Evolutionary conservation across 352 stramenopile species (phyloP).

Genomic region (Globisporangium irregulare): DNA sequence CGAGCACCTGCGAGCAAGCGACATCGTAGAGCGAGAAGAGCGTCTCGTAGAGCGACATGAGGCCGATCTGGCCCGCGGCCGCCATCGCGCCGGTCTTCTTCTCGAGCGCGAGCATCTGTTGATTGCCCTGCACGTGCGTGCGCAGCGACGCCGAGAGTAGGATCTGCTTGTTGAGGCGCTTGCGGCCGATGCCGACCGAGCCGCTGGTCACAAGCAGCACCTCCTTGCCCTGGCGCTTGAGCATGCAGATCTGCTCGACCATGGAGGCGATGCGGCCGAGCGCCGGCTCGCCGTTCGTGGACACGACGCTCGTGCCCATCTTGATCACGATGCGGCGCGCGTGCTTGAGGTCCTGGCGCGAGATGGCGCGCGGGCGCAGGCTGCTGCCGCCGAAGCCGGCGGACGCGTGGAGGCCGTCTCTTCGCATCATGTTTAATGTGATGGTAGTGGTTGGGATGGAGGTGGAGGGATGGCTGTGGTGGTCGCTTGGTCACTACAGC

Average conservation of each 20-base stretch:
- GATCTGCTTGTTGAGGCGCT: slow-evolving; percentile 93
- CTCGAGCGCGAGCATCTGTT: slow-evolving; percentile 88
- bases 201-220: slow-evolving; percentile 89
- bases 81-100: slow-evolving; percentile 86
- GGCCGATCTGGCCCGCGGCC: slow-evolving; percentile 94
- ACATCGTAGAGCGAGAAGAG: slow-evolving; percentile 96
- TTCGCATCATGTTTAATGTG: slow-evolving; percentile 37
- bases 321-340: slow-evolving; percentile 93
- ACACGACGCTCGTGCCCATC: slow-evolving; percentile 94
- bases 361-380: slow-evolving; percentile 41
- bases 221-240: slow-evolving; percentile 90
- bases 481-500: neutral
- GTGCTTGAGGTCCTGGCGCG: slow-evolving; percentile 69
- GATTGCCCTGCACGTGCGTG: slow-evolving; percentile 85
- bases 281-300: slow-evolving; percentile 90
- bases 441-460: neutral
- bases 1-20: slow-evolving; percentile 90
- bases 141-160: slow-evolving; percentile 83
- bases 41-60: slow-evolving; percentile 98
- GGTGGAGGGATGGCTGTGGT: neutral
- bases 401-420: slow-evolving; percentile 50
- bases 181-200: slow-evolving; percentile 92
- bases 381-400: slow-evolving; percentile 21
- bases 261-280: slow-evolving; percentile 90
- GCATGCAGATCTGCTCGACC: slow-evolving; percentile 92